Percentiles rank a stretch among this genome's conserved stretches.
These are phyloP conservation scores for Hebeloma cylindrosporum DNA, from an alignment of 768 basidiomycete species.

Conservation along the genomic window DNA sequence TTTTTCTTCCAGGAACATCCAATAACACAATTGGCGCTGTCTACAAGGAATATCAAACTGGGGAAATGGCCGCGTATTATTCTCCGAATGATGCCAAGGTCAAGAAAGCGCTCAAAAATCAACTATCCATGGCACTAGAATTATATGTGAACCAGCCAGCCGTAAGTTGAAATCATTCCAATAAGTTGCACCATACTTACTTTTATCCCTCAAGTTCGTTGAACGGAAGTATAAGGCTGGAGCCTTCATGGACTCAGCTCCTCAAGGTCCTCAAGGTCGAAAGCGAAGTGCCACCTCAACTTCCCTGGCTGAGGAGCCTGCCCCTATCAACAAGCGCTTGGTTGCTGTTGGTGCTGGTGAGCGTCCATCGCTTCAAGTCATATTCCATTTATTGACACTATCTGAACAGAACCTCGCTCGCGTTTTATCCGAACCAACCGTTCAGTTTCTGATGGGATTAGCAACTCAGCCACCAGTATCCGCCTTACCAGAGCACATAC, in stretches of 20 bases:
- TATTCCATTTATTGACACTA: too few species aligned
- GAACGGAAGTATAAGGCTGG: too few species aligned
- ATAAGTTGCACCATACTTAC: not conserved
- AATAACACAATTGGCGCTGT: conserved; percentile 13
- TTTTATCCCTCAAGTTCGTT: too few species aligned
- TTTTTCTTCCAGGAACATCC: conserved; percentile 13
- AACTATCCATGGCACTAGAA: conserved; percentile 14
- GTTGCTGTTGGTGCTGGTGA: too few species aligned
- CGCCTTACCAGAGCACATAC: conserved; percentile 6
- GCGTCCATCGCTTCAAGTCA: too few species aligned
- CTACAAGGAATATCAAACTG: conserved; percentile 15
- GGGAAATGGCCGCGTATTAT: conserved; percentile 17
- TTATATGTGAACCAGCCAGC: conserved; percentile 16
- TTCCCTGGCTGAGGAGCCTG: too few species aligned
- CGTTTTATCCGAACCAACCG: conserved; percentile 2
- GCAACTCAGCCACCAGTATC: conserved; percentile 1
- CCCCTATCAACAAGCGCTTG: too few species aligned
- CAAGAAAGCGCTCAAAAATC: conserved; percentile 1
- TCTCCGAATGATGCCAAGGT: not conserved
- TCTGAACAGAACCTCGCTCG: too few species aligned
- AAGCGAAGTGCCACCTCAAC: conserved; percentile 11
- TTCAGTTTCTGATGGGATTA: not conserved
- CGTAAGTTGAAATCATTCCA: conserved; percentile 1
- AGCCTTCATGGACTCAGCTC: too few species aligned
- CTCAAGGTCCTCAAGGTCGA: too few species aligned